Evolutionary conservation across 805 yeast genomes (phyloP), one percentile per base, ranked within the genome.

Genomic region (Maudiozyma bulderi): DNA sequence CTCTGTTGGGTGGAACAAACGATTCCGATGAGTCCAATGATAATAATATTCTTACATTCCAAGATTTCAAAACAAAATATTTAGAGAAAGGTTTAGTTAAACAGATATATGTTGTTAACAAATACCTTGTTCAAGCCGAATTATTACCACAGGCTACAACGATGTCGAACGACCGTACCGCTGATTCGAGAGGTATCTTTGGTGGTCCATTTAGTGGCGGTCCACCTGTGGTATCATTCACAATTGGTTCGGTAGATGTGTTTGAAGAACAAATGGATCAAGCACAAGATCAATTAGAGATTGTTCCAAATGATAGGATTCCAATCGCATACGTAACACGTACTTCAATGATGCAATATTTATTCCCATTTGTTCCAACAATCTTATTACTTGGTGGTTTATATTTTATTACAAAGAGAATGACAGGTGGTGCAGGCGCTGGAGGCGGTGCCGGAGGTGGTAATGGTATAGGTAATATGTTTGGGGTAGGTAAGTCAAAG

Each of bases 161-260:
- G 48, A 15, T 41, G 15, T 55, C 50, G 13, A 45, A 45, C 45
- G 52, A 45, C 20, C 11, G 43, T 7, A 20, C 37, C 15, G 33
- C 30, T 8, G 45, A 39, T 8, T 13, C 47, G 3, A 33, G 43
- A 15, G 47, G 43, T 10, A 10, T 44, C 20, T 44, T 34, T 6
- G 39, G 37, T 2, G 20, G 46, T 15, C 31, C 43, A 9, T 43
- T 45, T 33, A 37, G 47, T 30, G 11, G 20, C 10, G 10, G 20
- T 33, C 58, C 57, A 71, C 53, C 81, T 6, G 68, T 75, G 8
- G 84, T 83, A 8, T 74, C 76, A 3, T 90, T 90, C 70, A 84
- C 95, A 11, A 87, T 90, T 58, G 96, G 97, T 4, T 86, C 95
- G 0, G 81, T 88, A 6, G 90, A 86, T 54, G 73, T 79, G 26